Base-by-base conservation (phyloP, 345 rosid genomes). In the Pelargonium nanum region DNA sequence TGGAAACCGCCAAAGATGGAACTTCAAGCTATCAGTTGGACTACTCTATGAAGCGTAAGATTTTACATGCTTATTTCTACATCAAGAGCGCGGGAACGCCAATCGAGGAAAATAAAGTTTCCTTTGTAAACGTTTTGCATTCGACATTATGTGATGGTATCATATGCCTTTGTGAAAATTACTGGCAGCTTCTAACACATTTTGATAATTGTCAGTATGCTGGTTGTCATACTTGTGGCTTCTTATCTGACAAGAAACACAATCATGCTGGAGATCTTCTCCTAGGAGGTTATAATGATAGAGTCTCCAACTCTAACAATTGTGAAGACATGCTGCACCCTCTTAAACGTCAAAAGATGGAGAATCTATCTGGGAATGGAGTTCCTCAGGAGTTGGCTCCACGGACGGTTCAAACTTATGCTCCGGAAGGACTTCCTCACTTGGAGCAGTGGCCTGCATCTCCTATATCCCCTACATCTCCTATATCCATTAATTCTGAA, bases 361-460 rank as follows among this genome's bases (percentile, higher is more conserved):
- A 68, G 6, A 55, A 68, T 22, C 34, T 68, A 34, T 57, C 68
- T 50, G 67, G 53, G 53, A 52, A 60, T 28, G 58, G 32, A 32
- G 57, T 59, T 55, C 44, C 61, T 55, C 34, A 60, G 66, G 19
- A 54, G 5, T 19, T 54, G 56, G 60, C 69, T 63, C 56, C 72
- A 23, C 28, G 59, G 15, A 25, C 12, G 53, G 65, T 63, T 60
- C 74, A 64, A 53, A 58, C 64, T 19, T 28, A 40, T 65, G 48
- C 59, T 63, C 50, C 24, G 53, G 62, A 50, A 34, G 48, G 56
- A 51, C 60, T 69, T 64, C 75, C 65, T 21, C 48, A 75, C 13
- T 52, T 72, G 68, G 19, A 20, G 70, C 67, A 62, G 40, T 57
- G 10, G n/a, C 81, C 81, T 32, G 75, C 69, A 53, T 77, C 75